A percentile compares a stretch with the other conserved stretches of the same genome.
phyloP scores from a whole-genome alignment of 2,329 filamentous ascomycete genomes.

The Dothistroma septosporum region DNA sequence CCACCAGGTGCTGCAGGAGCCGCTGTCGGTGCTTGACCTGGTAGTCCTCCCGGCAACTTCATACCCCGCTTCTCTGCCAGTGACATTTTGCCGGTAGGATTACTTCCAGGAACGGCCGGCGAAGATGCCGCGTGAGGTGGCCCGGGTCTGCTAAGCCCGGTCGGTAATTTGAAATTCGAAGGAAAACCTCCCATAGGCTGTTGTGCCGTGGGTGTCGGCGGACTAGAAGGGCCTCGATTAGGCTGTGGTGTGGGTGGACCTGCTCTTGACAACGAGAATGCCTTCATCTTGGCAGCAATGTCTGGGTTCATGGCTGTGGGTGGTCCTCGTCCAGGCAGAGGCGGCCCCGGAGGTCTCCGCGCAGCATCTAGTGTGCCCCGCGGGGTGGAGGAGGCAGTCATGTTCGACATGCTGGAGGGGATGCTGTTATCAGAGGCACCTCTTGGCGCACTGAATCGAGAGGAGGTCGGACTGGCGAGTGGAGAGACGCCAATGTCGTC shows the following conservation, averaged over 20 bases:
- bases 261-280: conserved; percentile 63
- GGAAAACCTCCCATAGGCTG: conserved; percentile 40
- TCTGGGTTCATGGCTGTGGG: conserved; percentile 50
- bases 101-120: conserved; percentile 44
- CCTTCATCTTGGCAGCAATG: conserved; percentile 65
- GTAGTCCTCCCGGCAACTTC: conserved; percentile 56
- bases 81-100: conserved; percentile 46
- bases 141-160: conserved; percentile 36
- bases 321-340: conserved; percentile 44
- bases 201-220: conserved; percentile 17
- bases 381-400: conserved; percentile 81
- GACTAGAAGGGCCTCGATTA: conserved; percentile 19
- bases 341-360: conserved; percentile 48
- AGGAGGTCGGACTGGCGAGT: conserved; percentile 13
- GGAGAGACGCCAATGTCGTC: conserved; percentile 21
- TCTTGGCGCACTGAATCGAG: conserved; percentile 13
- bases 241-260: conserved; percentile 42
- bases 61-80: conserved; percentile 65
- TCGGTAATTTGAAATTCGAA: conserved; percentile 42
- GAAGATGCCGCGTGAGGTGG: conserved; percentile 46
- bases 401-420: conserved; percentile 48
- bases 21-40: conserved; percentile 42
- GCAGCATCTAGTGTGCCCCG: conserved; percentile 71
- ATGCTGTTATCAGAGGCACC: conserved; percentile 22
- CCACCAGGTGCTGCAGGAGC: conserved; percentile 37